phyloP scores from a whole-genome alignment of 1,139 yeast species.

The Debaryomyces nepalensis region DNA sequence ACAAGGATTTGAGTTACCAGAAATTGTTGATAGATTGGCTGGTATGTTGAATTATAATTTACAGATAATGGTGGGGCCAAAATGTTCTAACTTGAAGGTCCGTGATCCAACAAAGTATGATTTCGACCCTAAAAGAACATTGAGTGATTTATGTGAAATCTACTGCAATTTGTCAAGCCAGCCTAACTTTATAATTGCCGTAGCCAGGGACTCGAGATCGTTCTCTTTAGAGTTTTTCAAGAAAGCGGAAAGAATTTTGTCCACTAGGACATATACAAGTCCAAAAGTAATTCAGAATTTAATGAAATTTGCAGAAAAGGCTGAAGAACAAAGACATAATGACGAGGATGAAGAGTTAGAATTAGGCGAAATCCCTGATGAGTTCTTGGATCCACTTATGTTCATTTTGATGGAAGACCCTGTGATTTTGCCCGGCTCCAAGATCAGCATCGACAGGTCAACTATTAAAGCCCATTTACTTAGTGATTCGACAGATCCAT shows the following conservation, averaged over 20 bases:
- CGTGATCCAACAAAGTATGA: constrained; percentile 80
- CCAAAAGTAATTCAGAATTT: constrained; percentile 59
- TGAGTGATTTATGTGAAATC: constrained; percentile 72
- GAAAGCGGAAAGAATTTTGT: constrained; percentile 71
- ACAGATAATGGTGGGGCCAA: constrained; percentile 91
- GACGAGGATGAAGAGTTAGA: constrained; percentile 86
- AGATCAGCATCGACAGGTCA: constrained; percentile 81
- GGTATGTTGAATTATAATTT: constrained; percentile 94
- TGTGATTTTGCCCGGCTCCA: constrained; percentile 85
- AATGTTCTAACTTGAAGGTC: constrained; percentile 87
- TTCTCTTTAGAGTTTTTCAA: constrained; percentile 67
- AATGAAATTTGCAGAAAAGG: constrained; percentile 60
- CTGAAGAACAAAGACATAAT: constrained; percentile 60
- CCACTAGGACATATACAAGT: constrained; percentile 56
- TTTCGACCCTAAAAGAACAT: constrained; percentile 77
- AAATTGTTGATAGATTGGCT: constrained; percentile 90
- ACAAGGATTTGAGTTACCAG: constrained; percentile 81
- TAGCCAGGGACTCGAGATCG: constrained; percentile 89
- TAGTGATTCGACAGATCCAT: constrained; percentile 96
- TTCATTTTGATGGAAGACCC: constrained; percentile 95
- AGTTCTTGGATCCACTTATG: constrained; percentile 95
- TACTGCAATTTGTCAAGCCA: constrained; percentile 73
- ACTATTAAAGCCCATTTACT: constrained; percentile 93
- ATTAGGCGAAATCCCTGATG: constrained; percentile 94
- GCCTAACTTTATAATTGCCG: constrained; percentile 71